phyloP scores from a whole-genome alignment of 176 grass and related monocot genomes.

The Cenchrus fungigraminus region DNA sequence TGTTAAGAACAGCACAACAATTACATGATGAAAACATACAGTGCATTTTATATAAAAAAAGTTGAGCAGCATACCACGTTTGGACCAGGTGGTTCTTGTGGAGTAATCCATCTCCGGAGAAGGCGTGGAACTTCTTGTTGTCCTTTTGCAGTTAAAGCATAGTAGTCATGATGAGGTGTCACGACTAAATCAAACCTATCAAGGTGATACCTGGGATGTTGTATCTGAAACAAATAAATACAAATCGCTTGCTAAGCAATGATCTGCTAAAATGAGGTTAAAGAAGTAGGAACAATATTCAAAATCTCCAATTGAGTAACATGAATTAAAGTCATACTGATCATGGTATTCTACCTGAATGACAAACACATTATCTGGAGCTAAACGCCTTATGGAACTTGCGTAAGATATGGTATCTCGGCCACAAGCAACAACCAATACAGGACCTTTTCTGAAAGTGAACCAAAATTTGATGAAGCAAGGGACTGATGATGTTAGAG shows the following conservation, averaged over 20 bases:
- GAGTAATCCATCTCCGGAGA: conserved; percentile 78
- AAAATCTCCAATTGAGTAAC: conserved; percentile 9
- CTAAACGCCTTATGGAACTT: conserved; percentile 73
- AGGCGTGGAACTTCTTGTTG: conserved; percentile 64
- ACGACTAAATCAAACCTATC: conserved; percentile 87
- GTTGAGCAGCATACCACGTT: conserved; percentile 71
- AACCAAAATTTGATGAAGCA: conserved; percentile 32
- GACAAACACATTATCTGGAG: conserved; percentile 90
- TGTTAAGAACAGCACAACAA: not conserved
- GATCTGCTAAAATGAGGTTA: not conserved
- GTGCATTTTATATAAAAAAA: not conserved
- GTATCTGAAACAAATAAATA: conserved; percentile 68
- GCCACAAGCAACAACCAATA: conserved; percentile 90
- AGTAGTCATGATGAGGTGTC: conserved; percentile 90
- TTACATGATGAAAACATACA: conserved; percentile 11
- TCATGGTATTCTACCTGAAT: conserved; percentile 67
- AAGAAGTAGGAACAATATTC: conserved; percentile 10
- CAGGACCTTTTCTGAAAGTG: conserved; percentile 77
- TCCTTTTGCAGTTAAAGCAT: conserved; percentile 84
- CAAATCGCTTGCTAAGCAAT: not conserved
- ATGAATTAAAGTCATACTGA: conserved; percentile 11
- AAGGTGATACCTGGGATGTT: conserved; percentile 83
- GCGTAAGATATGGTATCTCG: conserved; percentile 76
- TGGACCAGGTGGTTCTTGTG: conserved; percentile 74
- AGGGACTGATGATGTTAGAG: not conserved